phyloP scores from a whole-genome alignment of 805 yeast genomes.

The Ogataea angusta region DNA sequence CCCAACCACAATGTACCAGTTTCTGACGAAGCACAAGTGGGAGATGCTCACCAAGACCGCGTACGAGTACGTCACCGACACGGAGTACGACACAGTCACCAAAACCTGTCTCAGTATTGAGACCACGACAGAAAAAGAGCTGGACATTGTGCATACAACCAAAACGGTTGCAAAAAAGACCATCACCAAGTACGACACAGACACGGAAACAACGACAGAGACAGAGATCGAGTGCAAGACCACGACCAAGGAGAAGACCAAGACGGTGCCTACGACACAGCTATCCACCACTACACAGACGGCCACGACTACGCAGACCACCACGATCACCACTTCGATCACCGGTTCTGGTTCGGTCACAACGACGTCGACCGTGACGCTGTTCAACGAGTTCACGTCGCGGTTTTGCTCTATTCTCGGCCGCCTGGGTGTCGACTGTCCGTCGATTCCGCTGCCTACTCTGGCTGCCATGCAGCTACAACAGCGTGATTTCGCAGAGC shows the following conservation, averaged over 20 bases:
- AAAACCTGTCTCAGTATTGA: constrained; percentile 16
- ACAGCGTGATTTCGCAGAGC: constrained; percentile 10
- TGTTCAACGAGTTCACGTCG: constrained; percentile 17
- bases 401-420: constrained; percentile 20
- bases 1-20: constrained; percentile 19
- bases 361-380: constrained; percentile 13
- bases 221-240: constrained; percentile 13
- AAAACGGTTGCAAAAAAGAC: constrained; percentile 18
- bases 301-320: constrained; percentile 5
- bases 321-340: constrained; percentile 10
- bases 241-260: constrained; percentile 6
- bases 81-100: constrained; percentile 18
- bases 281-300: constrained; percentile 12
- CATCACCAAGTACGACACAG: constrained; percentile 13
- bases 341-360: constrained; percentile 7
- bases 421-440: constrained; percentile 19
- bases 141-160: constrained; percentile 13
- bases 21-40: constrained; percentile 20
- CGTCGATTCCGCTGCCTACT: constrained; percentile 4
- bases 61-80: constrained; percentile 16
- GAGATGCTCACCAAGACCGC: constrained; percentile 16
- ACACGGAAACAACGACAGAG: constrained; percentile 16
- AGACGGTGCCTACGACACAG: constrained; percentile 7
- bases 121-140: constrained; percentile 14
- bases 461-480: constrained; percentile 7